Base-by-base conservation (phyloP, 169 alveolate species). In the Theileria parva region DNA sequence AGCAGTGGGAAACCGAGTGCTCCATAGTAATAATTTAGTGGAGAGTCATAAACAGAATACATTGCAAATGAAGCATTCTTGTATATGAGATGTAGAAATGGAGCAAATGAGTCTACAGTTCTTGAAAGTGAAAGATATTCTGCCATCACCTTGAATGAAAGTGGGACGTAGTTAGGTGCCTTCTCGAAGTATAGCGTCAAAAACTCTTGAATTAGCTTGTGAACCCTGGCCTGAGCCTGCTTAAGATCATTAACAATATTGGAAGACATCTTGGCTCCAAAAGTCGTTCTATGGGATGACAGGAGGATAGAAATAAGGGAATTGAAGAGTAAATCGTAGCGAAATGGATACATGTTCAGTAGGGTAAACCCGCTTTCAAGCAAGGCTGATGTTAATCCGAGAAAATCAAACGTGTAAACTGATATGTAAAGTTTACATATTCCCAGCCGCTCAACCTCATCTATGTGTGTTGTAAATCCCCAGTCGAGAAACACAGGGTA, bases 401-500 rank as follows among this genome's bases (percentile, higher is more conserved):
- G 67, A 17, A 79, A 39, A 23, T 83, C 89, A 23, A 60, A 53
- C 48, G 74, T 83, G 72, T 63, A 77, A 28, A 83, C 53, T 12
- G 83, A 59, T 12, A 57, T 48, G 27, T 69, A 72, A 48, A 83
- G 34, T 2, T 61, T 79, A 44, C 81, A 77, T 57, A 83, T 30
- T 25, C 81, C 86, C 28, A 83, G 9, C 23, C 89, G 50, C 72
- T 77, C 76, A 17, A 61, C 72, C 34, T 73, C 71, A 17, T 44
- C 72, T 28, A 85, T 53, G 32, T 75, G n/a, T 37, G 80, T 76
- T 7, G 87, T 71, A 67, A 77, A 69, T 1, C 91, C 91, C 91
- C 91, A 85, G 39, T 85, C 91, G 2, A 85, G 69, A 37, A 85
- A 67, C 34, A 78, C 91, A 9, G 87, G 87, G 68, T 85, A 77